Evolutionary conservation across 2,329 filamentous ascomycete species (phyloP).

Genomic region (Hypoxylon sp.): DNA sequence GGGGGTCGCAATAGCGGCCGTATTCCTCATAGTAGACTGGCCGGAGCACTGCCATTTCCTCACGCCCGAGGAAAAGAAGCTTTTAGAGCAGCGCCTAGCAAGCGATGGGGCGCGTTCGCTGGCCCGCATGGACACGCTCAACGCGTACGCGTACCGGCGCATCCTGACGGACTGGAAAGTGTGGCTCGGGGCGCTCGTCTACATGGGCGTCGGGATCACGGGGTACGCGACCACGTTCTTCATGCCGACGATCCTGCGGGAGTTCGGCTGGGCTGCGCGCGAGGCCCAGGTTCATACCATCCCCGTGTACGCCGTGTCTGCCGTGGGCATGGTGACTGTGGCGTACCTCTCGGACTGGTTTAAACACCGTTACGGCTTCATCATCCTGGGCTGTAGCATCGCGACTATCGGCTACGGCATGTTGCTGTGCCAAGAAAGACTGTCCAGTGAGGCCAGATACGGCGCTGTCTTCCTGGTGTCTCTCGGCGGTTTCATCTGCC

Average conservation of each 20-base stretch:
- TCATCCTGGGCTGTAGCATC: constrained; percentile 51
- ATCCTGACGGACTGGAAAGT: constrained; percentile 59
- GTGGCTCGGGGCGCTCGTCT: constrained; percentile 56
- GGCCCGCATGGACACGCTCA: constrained; percentile 54
- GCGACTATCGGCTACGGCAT: constrained; percentile 55
- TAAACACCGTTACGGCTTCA: constrained; percentile 56
- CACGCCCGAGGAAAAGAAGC: constrained; percentile 58
- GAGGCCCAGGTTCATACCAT: constrained; percentile 58
- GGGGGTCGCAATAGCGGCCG: constrained; percentile 52
- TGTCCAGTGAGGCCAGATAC: constrained; percentile 55
- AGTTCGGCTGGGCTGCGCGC: constrained; percentile 57
- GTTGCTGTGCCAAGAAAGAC: constrained; percentile 52
- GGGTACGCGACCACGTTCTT: constrained; percentile 58
- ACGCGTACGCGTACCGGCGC: constrained; percentile 50
- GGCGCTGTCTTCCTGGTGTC: constrained; percentile 57
- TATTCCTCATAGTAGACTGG: constrained; percentile 66
- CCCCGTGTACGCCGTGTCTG: constrained; percentile 57
- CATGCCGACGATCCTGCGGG: constrained; percentile 60
- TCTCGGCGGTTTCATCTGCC: constrained; percentile 55
- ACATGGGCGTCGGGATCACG: constrained; percentile 53
- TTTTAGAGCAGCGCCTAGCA: constrained; percentile 54
- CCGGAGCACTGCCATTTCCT: constrained; percentile 65
- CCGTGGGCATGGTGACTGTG: constrained; percentile 52
- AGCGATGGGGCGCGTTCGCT: constrained; percentile 49
- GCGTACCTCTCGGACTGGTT: constrained; percentile 56